phyloP scores from a whole-genome alignment of 257 asterid genomes.

The Solanum paucissectum region DNA sequence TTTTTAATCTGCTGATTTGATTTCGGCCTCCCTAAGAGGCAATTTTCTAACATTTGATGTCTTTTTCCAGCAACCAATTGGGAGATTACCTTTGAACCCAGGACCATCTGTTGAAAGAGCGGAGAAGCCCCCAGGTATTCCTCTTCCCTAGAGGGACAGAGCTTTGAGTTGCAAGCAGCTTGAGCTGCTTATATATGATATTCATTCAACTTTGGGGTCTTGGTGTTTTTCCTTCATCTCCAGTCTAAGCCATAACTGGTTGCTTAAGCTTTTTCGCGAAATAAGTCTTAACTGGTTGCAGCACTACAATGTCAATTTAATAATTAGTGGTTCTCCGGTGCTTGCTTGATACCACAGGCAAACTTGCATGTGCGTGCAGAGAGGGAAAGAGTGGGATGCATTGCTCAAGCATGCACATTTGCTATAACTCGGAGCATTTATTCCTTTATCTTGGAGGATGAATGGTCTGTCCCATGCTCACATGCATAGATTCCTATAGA shows the following conservation, averaged over 20 bases:
- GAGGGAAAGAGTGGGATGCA: background rate
- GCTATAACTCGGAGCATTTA: background rate
- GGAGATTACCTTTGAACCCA: conserved; percentile 42
- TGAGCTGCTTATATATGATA: background rate
- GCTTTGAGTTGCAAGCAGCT: background rate
- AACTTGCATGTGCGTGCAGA: background rate
- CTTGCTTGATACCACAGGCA: background rate
- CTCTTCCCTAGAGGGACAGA: background rate
- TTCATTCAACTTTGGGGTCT: background rate
- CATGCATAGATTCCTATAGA: background rate
- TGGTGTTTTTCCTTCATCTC: background rate
- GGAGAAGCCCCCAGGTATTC: conserved; percentile 59
- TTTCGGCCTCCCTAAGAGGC: background rate
- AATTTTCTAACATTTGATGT: background rate
- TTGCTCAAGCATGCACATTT: background rate
- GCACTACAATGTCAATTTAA: background rate
- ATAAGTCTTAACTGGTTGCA: background rate
- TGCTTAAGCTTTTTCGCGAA: background rate
- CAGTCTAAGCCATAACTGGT: background rate
- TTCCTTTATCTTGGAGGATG: background rate
- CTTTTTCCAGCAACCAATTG: conserved; percentile 42
- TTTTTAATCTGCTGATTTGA: background rate
- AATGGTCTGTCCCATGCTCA: background rate
- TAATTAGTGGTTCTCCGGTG: background rate
- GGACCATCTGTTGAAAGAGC: conserved; percentile 59